Evolutionary conservation across 2,329 filamentous ascomycete species (phyloP), one percentile per base, ranked within the genome.

Genomic region (Colletotrichum tamarilloi): DNA sequence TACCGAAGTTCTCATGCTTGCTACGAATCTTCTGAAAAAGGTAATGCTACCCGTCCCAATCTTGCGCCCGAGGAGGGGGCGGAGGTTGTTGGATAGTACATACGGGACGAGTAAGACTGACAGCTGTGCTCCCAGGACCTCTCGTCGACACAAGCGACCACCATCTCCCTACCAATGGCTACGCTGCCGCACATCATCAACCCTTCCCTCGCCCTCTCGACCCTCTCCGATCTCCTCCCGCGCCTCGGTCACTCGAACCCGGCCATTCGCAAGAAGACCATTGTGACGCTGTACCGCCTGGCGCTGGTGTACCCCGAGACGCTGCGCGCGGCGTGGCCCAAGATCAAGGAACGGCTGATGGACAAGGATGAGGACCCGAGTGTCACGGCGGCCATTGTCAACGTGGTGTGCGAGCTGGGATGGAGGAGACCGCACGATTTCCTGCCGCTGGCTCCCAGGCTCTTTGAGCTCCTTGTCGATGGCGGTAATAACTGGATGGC

Each of bases 401-500:
- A 99, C 82, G 96, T 99, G 11, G 92, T 99, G 5, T 98, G 97
- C 82, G 97, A 99, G 83, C 86, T 99, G 52, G 96, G 96, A 6
- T 98, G 96, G 94, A 91, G 97, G 77, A 89, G 97, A 77, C 97
- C 97, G 4, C 93, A 96, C 77, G 97, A 99, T 82, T 98, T 98
- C 78, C 86, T 99, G 35, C 94, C 97, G 16, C 87, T 99, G 35
- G 97, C 97, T 0, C 97, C 97, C 9, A 89, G 97, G 72, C 84
- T 99, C 30, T 99, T 98, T 78, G 95, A 98, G 80, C 88, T 99
- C 22, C 86, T 99, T 30, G 95, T 98, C 14, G 93, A 97, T 74
- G 93, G 95, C 68, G 93, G 93, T 49, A 98, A 99, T 83, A 99
- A 99, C 83, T 99, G 97, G 97, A 98, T 99, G 96, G 95, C 95